phyloP scores from a whole-genome alignment of 805 yeast genomes.

The Myxozyma lipomycoides region DNA sequence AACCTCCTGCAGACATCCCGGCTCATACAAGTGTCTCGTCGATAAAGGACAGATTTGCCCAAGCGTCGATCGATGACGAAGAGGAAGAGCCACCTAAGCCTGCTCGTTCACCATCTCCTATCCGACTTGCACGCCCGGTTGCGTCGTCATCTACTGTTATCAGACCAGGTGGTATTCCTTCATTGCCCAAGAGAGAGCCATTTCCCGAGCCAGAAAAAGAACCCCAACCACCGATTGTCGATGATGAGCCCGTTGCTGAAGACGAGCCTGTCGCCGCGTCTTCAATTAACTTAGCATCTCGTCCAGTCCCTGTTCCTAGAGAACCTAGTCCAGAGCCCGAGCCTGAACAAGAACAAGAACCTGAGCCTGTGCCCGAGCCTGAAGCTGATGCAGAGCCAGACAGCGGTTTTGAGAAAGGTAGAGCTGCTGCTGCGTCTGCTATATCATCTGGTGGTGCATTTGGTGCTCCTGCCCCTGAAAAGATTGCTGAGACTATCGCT shows the following conservation, averaged over 20 bases:
- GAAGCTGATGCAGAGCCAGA: conserved; percentile 9
- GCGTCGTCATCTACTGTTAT: conserved; percentile 19
- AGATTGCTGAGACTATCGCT: conserved; percentile 11
- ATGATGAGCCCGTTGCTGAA: not conserved
- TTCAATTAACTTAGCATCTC: not conserved
- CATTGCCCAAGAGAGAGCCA: conserved; percentile 9
- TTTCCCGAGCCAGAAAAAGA: conserved; percentile 12
- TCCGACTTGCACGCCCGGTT: conserved; percentile 28
- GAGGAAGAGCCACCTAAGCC: conserved; percentile 29
- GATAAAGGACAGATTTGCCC: conserved; percentile 26
- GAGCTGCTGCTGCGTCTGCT: conserved; percentile 35
- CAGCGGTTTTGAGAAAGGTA: conserved; percentile 21
- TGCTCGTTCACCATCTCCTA: conserved; percentile 34
- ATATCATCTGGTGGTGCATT: conserved; percentile 28
- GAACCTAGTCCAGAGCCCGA: conserved; percentile 1
- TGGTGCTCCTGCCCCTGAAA: conserved; percentile 21
- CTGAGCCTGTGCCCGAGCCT: conserved; percentile 21
- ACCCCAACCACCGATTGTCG: conserved; percentile 8
- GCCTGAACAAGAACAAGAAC: conserved; percentile 14
- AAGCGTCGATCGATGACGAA: conserved; percentile 23
- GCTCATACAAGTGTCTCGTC: conserved; percentile 15
- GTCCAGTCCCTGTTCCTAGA: conserved; percentile 9
- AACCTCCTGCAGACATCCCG: conserved; percentile 32
- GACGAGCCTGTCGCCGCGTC: conserved; percentile 1
- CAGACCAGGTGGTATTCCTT: conserved; percentile 15